phyloP scores from a whole-genome alignment of 345 rosid genomes.

The Camelina neglecta region DNA sequence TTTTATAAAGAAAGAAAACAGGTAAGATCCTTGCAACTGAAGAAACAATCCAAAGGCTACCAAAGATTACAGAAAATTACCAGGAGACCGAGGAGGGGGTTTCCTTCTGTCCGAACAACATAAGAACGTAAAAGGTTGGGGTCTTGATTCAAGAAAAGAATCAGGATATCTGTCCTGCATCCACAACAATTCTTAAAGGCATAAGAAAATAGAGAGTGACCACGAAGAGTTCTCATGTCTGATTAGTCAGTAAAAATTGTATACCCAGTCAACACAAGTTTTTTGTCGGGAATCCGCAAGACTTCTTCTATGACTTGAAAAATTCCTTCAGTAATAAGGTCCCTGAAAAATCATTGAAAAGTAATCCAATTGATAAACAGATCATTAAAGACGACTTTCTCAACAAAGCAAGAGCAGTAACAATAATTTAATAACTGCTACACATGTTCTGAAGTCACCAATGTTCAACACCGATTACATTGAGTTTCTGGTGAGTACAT shows the following conservation, averaged over 20 bases:
- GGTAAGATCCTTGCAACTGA: constrained; percentile 13
- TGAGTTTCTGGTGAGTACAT: constrained; percentile 34
- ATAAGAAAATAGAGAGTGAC: constrained; percentile 21
- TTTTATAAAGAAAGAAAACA: background rate
- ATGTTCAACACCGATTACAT: constrained; percentile 1
- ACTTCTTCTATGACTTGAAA: constrained; percentile 80
- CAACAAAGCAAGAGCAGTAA: background rate
- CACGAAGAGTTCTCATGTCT: constrained; percentile 16
- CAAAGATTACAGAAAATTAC: constrained; percentile 51
- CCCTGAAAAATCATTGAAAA: constrained; percentile 62
- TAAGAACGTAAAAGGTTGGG: constrained; percentile 94
- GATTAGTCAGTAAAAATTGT: constrained; percentile 12
- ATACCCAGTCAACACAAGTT: constrained; percentile 95
- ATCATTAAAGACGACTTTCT: background rate
- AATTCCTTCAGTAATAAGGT: constrained; percentile 85
- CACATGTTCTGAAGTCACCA: background rate
- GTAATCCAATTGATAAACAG: constrained; percentile 15
- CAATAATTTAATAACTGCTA: background rate
- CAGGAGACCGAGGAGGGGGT: constrained; percentile 83
- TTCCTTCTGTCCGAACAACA: constrained; percentile 84
- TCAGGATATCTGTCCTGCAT: constrained; percentile 99
- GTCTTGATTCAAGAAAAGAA: constrained; percentile 95
- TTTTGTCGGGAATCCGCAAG: constrained; percentile 86
- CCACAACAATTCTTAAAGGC: constrained; percentile 40
- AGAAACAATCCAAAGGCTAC: constrained; percentile 26